phyloP scores from a whole-genome alignment of 768 basidiomycete species.

The Leccinum longicurvipes region DNA sequence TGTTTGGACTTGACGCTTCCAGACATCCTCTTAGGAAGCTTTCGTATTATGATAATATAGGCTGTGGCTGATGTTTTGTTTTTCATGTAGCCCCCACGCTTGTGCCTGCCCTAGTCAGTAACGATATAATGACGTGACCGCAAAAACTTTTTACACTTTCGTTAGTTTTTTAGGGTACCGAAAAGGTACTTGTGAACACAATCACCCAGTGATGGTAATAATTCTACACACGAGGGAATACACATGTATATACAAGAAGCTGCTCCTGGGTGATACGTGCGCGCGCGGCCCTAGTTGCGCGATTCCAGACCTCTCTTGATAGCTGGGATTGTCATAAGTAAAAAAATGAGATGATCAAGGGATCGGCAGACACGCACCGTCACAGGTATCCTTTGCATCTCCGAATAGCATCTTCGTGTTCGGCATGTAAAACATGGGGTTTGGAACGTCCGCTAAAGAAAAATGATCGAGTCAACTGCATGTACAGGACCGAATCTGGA shows the following conservation, averaged over 20 bases:
- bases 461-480: neutral
- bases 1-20: constrained; percentile 18
- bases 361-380: constrained; percentile 46
- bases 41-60: constrained; percentile 21
- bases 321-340: constrained; percentile 33
- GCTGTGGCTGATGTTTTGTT: constrained; percentile 7
- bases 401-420: constrained; percentile 90
- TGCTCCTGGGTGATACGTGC: neutral
- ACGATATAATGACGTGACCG: constrained; percentile 28
- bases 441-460: constrained; percentile 76
- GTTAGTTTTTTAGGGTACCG: constrained; percentile 8
- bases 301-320: constrained; percentile 58
- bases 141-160: constrained; percentile 4
- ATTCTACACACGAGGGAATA: constrained; percentile 20
- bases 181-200: neutral
- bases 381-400: constrained; percentile 88
- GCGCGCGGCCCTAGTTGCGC: constrained; percentile 16
- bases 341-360: neutral
- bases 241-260: constrained; percentile 12
- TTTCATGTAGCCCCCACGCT: neutral
- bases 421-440: constrained; percentile 92
- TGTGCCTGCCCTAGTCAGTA: constrained; percentile 11
- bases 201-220: neutral
- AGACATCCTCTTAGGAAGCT: constrained; percentile 12
- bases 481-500: neutral